Percentiles rank a stretch among this genome's conserved stretches.
phyloP scores from a whole-genome alignment of 2,329 filamentous ascomycete genomes.

The Arthroderma sp. region DNA sequence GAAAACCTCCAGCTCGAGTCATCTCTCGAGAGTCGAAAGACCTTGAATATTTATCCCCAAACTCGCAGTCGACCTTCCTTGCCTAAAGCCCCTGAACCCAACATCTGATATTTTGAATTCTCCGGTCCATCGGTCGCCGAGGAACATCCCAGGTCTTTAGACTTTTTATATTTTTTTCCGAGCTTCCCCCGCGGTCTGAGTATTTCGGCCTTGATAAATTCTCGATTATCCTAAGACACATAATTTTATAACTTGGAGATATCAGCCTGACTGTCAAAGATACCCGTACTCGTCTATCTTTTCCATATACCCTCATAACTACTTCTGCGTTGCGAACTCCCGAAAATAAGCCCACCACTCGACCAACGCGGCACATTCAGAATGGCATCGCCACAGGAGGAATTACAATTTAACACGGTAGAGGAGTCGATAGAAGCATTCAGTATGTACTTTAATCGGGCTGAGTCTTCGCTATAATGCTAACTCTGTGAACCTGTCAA shows the following conservation, averaged over 20 bases:
- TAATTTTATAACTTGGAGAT: not conserved
- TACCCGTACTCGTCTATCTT: too few species aligned
- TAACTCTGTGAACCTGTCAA: constrained; percentile 30
- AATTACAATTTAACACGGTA: constrained; percentile 31
- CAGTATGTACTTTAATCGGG: constrained; percentile 23
- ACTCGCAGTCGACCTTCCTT: too few species aligned
- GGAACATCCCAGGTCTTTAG: not conserved
- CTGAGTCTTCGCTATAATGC: not conserved
- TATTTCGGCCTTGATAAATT: too few species aligned
- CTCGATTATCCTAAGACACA: not conserved
- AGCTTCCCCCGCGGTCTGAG: too few species aligned
- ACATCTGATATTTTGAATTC: not conserved
- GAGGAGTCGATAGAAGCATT: constrained; percentile 33
- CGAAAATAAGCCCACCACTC: not conserved
- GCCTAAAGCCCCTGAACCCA: not conserved
- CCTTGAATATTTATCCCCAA: too few species aligned
- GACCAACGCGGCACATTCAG: not conserved
- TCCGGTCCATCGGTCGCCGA: not conserved
- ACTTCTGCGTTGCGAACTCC: not conserved
- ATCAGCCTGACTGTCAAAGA: not conserved
- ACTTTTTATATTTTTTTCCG: not conserved
- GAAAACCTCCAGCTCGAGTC: too few species aligned
- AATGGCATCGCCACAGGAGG: constrained; percentile 28
- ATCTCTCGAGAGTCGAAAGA: too few species aligned
- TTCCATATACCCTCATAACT: not conserved